Evolutionary conservation across 768 basidiomycete genomes (phyloP).

Genomic region (Neoboletus subvelutipes): DNA sequence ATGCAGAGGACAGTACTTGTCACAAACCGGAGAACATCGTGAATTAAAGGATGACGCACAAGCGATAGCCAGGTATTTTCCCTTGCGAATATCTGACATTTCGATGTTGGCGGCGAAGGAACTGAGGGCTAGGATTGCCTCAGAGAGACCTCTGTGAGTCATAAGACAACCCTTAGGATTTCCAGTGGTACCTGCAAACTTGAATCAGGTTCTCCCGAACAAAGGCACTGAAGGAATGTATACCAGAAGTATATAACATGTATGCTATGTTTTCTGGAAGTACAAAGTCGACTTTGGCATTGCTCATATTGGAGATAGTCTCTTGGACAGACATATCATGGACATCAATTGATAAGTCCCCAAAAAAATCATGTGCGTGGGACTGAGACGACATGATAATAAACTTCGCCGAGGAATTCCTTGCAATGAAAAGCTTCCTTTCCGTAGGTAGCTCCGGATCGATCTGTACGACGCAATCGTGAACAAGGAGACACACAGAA

Average conservation of each 20-base stretch:
- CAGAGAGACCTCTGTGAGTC: conserved; percentile 34
- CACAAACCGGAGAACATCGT: background rate
- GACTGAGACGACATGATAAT: conserved; percentile 37
- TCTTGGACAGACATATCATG: conserved; percentile 19
- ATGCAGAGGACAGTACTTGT: background rate
- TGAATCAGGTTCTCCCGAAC: conserved; percentile 11
- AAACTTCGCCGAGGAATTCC: conserved; percentile 41
- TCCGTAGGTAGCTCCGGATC: conserved; percentile 49
- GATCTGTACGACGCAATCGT: conserved; percentile 35
- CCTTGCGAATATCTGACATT: conserved; percentile 27
- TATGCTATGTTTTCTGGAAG: conserved; percentile 39
- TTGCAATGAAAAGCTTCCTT: conserved; percentile 45
- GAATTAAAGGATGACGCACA: conserved; percentile 32
- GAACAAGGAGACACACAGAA: background rate
- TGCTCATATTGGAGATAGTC: conserved; percentile 30
- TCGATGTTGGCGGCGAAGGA: conserved; percentile 21
- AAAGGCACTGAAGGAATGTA: background rate
- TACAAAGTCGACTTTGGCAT: conserved; percentile 30
- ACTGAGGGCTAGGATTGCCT: conserved; percentile 32
- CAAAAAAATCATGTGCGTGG: conserved; percentile 13
- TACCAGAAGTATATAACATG: conserved; percentile 52
- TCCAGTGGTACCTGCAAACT: conserved; percentile 43
- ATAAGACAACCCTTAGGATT: conserved; percentile 52
- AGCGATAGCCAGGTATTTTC: conserved; percentile 42
- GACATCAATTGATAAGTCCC: conserved; percentile 23